These are phyloP conservation scores for Vitis rupestris DNA, from an alignment of 164 flowering plant genomes.

Conservation along the genomic window DNA sequence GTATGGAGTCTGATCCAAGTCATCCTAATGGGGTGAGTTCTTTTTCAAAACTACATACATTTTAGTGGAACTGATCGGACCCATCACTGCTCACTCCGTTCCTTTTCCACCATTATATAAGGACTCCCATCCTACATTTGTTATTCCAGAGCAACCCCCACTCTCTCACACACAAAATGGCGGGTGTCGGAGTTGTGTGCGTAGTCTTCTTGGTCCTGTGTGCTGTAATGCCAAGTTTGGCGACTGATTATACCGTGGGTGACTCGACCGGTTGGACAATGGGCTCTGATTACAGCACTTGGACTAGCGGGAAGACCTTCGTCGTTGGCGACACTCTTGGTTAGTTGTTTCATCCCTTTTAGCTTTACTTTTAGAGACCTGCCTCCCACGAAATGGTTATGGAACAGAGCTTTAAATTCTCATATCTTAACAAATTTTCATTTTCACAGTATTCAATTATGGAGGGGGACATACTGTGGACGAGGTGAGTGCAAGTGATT, in stretches of 20 bases:
- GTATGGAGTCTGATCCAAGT: slow-evolving; percentile 24
- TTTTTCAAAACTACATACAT: background rate
- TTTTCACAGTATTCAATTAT: slow-evolving; percentile 42
- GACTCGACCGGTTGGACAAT: slow-evolving; percentile 36
- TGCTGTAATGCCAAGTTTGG: slow-evolving; percentile 20
- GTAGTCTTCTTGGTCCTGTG: slow-evolving; percentile 2
- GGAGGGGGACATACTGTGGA: slow-evolving; percentile 40
- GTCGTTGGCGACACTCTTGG: slow-evolving; percentile 40
- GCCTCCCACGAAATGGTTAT: background rate
- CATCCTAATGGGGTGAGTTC: slow-evolving; percentile 11
- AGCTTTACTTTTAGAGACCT: too few relatives aligned
- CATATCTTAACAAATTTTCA: background rate
- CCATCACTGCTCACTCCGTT: slow-evolving; percentile 15
- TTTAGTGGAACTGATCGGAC: slow-evolving; percentile 7
- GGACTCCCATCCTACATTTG: background rate
- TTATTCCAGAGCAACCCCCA: background rate
- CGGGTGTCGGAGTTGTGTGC: slow-evolving; percentile 6
- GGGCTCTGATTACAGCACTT: slow-evolving; percentile 36
- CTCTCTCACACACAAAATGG: slow-evolving; percentile 16
- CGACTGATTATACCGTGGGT: slow-evolving; percentile 39
- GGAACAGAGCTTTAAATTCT: background rate
- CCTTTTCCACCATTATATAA: slow-evolving; percentile 14
- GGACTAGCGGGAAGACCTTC: slow-evolving; percentile 38
- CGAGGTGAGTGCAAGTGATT: slow-evolving; percentile 46
- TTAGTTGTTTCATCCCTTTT: slow-evolving; percentile 9